Base-by-base conservation (phyloP, 768 basidiomycete species). In the Paxillus involutus region DNA sequence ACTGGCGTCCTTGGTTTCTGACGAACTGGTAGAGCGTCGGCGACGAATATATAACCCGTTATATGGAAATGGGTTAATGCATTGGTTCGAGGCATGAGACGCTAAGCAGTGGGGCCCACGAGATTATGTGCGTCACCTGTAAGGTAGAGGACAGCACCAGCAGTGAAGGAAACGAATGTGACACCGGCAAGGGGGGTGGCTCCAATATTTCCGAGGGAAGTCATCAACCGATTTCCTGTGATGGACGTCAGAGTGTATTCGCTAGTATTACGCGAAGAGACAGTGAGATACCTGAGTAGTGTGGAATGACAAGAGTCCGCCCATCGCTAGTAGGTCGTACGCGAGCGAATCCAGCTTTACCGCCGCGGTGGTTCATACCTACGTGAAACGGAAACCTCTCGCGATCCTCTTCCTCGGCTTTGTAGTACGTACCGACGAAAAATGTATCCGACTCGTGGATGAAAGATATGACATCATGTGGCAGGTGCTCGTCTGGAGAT, bases 291-390 rank as follows among this genome's bases (percentile, higher is more conserved):
- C 85, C 85, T 37, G 82, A 83, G 54, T 76, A 86, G 59, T 88
- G 84, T 2, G 86, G 86, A 13, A 87, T 59, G 2, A 81, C 75
- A 3, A 87, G 57, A 0, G 81, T 86, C 24, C 79, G 74, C 6
- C 78, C 76, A 61, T 86, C 79, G 2, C 74, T 76, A n/a, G n/a
- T n/a, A 4, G 78, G 80, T 41, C 71, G 65, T n/a, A 86, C 78
- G 12, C 85, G 82, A 1, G 82, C 71, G 60, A 85, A 86, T 0
- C 86, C 86, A 17, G 77, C 75, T 32, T 73, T 71, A 2, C 86
- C 86, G 4, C 82, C 84, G 5, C 86, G 82, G 30, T 85, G 81
- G 52, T 88, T 88, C 75, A 83, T 83, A 30, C 86, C 86, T 8
- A 85, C 59, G 59, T 86, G 85, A 0, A 84, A 84, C 0, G 80